Evolutionary conservation across 73 alveolate genomes (phyloP).

Genomic region (Urostyla sp.): DNA sequence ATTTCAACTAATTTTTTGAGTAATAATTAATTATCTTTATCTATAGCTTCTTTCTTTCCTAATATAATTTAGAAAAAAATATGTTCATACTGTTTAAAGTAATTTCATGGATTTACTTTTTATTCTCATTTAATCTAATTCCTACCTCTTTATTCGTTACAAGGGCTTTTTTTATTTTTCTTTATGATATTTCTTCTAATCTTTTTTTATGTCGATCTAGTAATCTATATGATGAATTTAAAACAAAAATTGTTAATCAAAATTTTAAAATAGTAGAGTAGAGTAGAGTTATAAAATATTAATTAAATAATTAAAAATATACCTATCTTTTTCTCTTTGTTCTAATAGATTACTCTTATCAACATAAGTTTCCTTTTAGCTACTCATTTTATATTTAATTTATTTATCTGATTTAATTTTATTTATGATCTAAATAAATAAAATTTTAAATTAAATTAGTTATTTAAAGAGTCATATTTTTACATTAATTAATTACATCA

Average conservation of each 20-base stretch:
- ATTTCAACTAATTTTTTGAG: slow-evolving; percentile 64
- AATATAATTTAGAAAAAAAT: not conserved
- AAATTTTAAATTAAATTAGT: too few relatives aligned
- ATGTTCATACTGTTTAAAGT: not conserved
- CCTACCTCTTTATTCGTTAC: not conserved
- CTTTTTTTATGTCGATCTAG: slow-evolving; percentile 51
- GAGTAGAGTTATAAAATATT: too few relatives aligned
- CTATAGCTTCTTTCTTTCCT: slow-evolving; percentile 44
- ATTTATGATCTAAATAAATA: too few relatives aligned
- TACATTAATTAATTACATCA: too few relatives aligned
- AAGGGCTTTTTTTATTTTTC: not conserved
- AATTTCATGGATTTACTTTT: slow-evolving; percentile 9
- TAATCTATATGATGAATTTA: slow-evolving; percentile 3
- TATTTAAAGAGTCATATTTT: too few relatives aligned
- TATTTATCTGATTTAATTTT: not conserved
- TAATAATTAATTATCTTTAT: slow-evolving; percentile 56
- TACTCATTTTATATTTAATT: not conserved
- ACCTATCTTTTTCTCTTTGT: slow-evolving; percentile 30
- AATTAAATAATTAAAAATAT: not conserved
- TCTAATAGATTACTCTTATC: slow-evolving; percentile 21
- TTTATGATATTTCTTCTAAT: slow-evolving; percentile 32
- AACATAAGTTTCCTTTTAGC: not conserved
- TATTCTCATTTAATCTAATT: slow-evolving; percentile 13
- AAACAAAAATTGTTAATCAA: not conserved
- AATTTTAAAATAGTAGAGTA: too few relatives aligned